Conservation (phyloP, 805 yeast species). For the Candida caryicola region DNA sequence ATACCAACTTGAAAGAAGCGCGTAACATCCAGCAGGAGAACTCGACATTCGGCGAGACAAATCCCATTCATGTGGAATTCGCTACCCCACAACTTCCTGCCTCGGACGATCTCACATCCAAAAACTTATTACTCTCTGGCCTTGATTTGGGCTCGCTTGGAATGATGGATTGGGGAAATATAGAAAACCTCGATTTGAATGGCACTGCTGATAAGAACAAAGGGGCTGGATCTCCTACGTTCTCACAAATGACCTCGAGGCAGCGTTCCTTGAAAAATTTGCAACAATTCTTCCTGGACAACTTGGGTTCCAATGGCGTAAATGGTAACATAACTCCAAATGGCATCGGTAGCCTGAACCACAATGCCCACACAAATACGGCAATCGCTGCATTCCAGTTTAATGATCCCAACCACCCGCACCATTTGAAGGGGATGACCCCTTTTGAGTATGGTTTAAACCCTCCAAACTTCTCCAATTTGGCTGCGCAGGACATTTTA, state of each 20-base stretch:
- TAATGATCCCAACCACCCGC: conserved; percentile 37
- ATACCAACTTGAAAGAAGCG: conserved; percentile 51
- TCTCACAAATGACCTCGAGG: conserved; percentile 5
- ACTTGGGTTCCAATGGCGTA: neutral
- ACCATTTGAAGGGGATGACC: conserved; percentile 39
- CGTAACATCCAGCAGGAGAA: conserved; percentile 30
- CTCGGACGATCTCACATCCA: conserved; percentile 36
- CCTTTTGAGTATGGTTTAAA: conserved; percentile 32
- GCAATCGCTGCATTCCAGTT: conserved; percentile 23
- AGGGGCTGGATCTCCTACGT: conserved; percentile 6
- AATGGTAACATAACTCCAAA: neutral
- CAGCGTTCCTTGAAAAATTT: conserved; percentile 12
- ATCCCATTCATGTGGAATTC: conserved; percentile 70
- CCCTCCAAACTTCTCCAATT: conserved; percentile 17
- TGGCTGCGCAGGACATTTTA: conserved; percentile 9
- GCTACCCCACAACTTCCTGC: conserved; percentile 76
- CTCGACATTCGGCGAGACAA: conserved; percentile 37
- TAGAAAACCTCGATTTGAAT: conserved; percentile 29
- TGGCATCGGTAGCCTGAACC: neutral
- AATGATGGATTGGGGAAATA: conserved; percentile 25
- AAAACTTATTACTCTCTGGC: conserved; percentile 28
- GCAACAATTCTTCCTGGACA: conserved; percentile 12
- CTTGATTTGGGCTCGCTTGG: conserved; percentile 38
- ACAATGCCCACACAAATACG: neutral
- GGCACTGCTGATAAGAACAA: conserved; percentile 6